Base-by-base conservation (phyloP, 108 stramenopile genomes). In the Stephanodiscus triporus region DNA sequence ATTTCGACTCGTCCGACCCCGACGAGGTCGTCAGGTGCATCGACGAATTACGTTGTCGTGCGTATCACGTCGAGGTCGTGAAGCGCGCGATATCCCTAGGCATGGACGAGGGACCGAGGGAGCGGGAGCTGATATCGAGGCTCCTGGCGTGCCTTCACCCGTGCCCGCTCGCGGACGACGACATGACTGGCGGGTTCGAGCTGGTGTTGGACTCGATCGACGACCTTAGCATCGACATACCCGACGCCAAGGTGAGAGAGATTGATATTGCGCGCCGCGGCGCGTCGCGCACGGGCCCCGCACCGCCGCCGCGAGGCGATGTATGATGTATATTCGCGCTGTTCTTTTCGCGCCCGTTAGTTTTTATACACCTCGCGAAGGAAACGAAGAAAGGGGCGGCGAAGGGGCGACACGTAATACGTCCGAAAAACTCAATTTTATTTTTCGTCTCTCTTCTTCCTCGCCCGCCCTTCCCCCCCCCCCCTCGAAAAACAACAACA, bases 171-270 rank as follows among this genome's bases (percentile, higher is more conserved):
- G 71, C 84, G 23, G 87, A 89, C 66, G 76, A 64, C 4, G 86
- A 91, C 60, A 88, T 97, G 84, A 90, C 87, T 66, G 73, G 65
- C 43, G 97, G 97, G 1, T 98, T 97, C 68, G 90, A 96, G 53
- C 62, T 89, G 24, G 73, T 97, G 1, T 75, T 98, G 34, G 95
- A 96, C 72, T 73, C 81, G 2, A 68, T 95, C 29, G 96, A 97
- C 54, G 96, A 97, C 56, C 81, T 96, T 78, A 67, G 62, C 20
- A 91, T 92, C 62, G 97, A 98, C 69, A 87, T 89, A 42, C 97
- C 97, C 0, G 92, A 94, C 81, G 95, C 95, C 49, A 34, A 34
- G 32, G 32, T 34, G 32, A 34, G 32, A n/a, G 32, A 34, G 32
- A 34, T 34, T n/a, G n/a, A n/a, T n/a, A n/a, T n/a, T n/a, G n/a